Percentiles rank a stretch among this genome's conserved stretches.
Conservation (phyloP, 345 rosid species). For the Eucalyptus coolabah region DNA sequence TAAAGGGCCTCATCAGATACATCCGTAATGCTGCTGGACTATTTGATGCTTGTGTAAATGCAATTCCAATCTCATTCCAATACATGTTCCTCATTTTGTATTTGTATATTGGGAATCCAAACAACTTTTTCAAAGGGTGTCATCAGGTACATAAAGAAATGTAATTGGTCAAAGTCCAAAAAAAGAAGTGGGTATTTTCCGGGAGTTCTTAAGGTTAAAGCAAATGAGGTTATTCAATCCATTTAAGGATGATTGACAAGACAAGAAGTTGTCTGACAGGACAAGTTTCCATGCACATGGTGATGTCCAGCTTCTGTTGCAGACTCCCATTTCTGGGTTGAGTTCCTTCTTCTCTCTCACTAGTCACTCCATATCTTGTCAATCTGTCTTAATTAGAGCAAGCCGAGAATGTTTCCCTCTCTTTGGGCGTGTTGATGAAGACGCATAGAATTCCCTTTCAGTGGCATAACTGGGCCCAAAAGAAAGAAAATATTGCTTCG, state of each 20-base stretch:
- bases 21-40: rapidly evolving
- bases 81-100: neutral
- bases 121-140: neutral
- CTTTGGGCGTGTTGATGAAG: neutral
- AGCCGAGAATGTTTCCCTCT: neutral
- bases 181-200: neutral
- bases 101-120: neutral
- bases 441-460: neutral
- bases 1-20: neutral
- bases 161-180: neutral
- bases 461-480: neutral
- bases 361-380: neutral
- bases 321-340: neutral
- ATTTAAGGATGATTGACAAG: neutral
- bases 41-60: neutral
- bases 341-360: neutral
- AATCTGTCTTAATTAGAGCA: neutral
- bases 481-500: neutral
- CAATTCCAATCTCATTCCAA: neutral
- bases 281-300: neutral
- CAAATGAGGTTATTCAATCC: neutral
- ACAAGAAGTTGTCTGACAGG: neutral
- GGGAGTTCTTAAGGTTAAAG: neutral
- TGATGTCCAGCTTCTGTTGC: neutral
- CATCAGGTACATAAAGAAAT: neutral